phyloP scores from a whole-genome alignment of 2,329 filamentous ascomycete genomes.

The Fusarium guadeloupense region DNA sequence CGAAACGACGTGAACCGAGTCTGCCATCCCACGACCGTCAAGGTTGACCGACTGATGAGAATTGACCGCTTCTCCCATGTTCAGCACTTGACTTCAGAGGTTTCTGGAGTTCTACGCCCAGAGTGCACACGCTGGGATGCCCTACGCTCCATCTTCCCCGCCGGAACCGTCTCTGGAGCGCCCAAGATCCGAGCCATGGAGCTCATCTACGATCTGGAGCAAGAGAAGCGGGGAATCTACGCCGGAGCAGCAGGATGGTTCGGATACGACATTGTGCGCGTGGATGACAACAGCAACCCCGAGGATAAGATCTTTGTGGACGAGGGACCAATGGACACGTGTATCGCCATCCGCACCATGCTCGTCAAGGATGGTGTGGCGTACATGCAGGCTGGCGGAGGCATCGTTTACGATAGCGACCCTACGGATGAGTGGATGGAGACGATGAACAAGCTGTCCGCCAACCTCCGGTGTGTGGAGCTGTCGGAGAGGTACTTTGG shows the following conservation, averaged over 20 bases:
- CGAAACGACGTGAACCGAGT: slow-evolving; percentile 97
- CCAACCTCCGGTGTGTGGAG: slow-evolving; percentile 44
- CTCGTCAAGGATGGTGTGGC: slow-evolving; percentile 89
- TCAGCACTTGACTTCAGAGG: slow-evolving; percentile 95
- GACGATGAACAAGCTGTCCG: slow-evolving; percentile 88
- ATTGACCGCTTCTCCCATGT: slow-evolving; percentile 96
- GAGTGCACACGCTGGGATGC: slow-evolving; percentile 93
- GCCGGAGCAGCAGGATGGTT: slow-evolving; percentile 98
- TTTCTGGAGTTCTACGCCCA: slow-evolving; percentile 85
- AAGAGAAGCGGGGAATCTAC: slow-evolving; percentile 94
- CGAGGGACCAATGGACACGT: slow-evolving; percentile 92
- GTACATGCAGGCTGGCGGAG: slow-evolving; percentile 89
- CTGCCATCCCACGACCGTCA: slow-evolving; percentile 87
- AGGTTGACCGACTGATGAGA: slow-evolving; percentile 93
- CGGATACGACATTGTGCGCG: slow-evolving; percentile 79
- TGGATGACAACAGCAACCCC: slow-evolving; percentile 61
- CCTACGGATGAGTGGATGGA: slow-evolving; percentile 95
- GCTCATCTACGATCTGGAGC: slow-evolving; percentile 91
- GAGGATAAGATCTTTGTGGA: slow-evolving; percentile 46
- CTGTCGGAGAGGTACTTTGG: slow-evolving; percentile 42
- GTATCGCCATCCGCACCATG: slow-evolving; percentile 88
- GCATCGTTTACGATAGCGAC: slow-evolving; percentile 94
- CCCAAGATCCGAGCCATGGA: slow-evolving; percentile 98
- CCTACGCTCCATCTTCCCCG: slow-evolving; percentile 95
- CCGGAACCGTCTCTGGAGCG: slow-evolving; percentile 92